phyloP scores from a whole-genome alignment of 2,329 filamentous ascomycete genomes.

The Trichoderma sp. region DNA sequence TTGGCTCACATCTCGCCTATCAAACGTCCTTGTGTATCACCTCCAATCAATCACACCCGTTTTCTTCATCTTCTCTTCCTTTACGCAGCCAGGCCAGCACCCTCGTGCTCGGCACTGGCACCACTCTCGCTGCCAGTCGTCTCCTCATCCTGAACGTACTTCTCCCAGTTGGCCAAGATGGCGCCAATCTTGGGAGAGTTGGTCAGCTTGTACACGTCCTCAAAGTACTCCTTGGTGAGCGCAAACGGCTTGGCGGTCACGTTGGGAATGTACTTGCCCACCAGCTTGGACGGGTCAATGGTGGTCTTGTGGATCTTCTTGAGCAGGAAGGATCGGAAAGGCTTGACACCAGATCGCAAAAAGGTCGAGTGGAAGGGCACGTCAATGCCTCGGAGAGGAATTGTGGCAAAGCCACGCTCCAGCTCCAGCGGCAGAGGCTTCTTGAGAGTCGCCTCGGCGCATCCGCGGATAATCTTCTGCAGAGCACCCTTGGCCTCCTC shows the following conservation, averaged over 20 bases:
- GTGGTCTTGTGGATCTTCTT: slow-evolving; percentile 99
- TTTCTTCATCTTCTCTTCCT: neutral
- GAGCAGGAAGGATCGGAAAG: slow-evolving; percentile 95
- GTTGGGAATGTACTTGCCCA: slow-evolving; percentile 99
- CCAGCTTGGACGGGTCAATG: slow-evolving; percentile 93
- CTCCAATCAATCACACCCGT: neutral
- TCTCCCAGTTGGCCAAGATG: slow-evolving; percentile 85
- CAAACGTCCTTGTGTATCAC: neutral
- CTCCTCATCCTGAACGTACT: slow-evolving; percentile 61
- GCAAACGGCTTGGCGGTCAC: slow-evolving; percentile 96
- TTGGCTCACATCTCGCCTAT: slow-evolving; percentile 16
- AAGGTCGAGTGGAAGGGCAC: slow-evolving; percentile 99
- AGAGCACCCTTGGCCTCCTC: slow-evolving; percentile 92
- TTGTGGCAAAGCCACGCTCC: slow-evolving; percentile 94
- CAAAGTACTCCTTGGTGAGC: slow-evolving; percentile 97
- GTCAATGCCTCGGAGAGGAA: slow-evolving; percentile 95
- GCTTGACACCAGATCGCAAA: slow-evolving; percentile 96
- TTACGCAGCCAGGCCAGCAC: slow-evolving; percentile 49
- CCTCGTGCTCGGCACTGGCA: slow-evolving; percentile 48
- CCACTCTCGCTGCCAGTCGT: slow-evolving; percentile 44
- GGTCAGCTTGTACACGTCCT: slow-evolving; percentile 95
- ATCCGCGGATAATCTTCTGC: slow-evolving; percentile 86
- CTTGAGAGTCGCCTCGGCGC: slow-evolving; percentile 80
- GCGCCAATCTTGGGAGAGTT: slow-evolving; percentile 79
- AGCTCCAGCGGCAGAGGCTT: slow-evolving; percentile 90